Conservation (phyloP, 306 rosid species). For the Argentina anserina region DNA sequence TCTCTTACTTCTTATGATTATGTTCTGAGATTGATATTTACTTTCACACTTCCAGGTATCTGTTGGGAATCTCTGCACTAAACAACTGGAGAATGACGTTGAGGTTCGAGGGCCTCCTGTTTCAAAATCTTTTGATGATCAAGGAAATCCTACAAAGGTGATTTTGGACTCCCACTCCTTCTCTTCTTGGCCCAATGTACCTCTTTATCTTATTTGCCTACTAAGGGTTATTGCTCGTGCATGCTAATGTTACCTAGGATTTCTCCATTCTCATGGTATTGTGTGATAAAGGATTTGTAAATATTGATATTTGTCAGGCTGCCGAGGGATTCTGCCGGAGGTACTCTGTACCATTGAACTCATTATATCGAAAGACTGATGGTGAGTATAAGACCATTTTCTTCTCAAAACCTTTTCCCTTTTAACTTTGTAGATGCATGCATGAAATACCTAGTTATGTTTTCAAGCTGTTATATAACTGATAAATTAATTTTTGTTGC, state of each 20-base stretch:
- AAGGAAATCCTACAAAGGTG: conserved; percentile 91
- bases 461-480: conserved; percentile 3
- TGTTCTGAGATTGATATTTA: conserved; percentile 9
- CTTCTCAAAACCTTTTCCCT: too few relatives aligned
- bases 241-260: neutral
- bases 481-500: neutral
- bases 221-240: neutral
- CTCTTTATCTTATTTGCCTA: neutral
- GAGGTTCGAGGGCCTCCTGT: conserved; percentile 97
- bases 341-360: conserved; percentile 67
- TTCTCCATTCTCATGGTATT: neutral
- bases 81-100: conserved; percentile 66
- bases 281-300: neutral
- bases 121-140: conserved; percentile 79
- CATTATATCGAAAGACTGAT: conserved; percentile 59
- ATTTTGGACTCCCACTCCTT: neutral
- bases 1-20: neutral
- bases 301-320: conserved; percentile 60
- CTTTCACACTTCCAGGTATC: conserved; percentile 46
- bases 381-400: conserved; percentile 50
- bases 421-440: neutral
- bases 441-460: neutral
- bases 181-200: neutral
- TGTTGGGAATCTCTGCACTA: conserved; percentile 63
- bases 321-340: conserved; percentile 79